Percentiles rank a stretch among this genome's conserved stretches.
These are phyloP conservation scores for Pythium dissotocum DNA, from an alignment of 352 stramenopile species.

Conservation along the genomic window DNA sequence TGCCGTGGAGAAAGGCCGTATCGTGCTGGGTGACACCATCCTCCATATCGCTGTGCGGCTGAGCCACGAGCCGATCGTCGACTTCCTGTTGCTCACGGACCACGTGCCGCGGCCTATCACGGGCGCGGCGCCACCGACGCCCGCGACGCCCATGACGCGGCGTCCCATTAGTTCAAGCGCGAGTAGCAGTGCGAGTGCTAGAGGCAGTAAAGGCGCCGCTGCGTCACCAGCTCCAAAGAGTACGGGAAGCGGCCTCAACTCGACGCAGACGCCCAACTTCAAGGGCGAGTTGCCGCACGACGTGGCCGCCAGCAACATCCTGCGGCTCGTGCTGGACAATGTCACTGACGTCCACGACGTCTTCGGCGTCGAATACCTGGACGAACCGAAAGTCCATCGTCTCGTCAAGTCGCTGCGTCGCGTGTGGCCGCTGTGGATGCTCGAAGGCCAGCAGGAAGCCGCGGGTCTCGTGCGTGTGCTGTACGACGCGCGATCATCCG, in stretches of 20 bases:
- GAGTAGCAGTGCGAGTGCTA: neutral
- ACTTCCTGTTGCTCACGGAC: conserved; percentile 69
- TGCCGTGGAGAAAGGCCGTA: conserved; percentile 49
- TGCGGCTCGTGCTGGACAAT: conserved; percentile 53
- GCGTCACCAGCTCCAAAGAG: conserved; percentile 4
- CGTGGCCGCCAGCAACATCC: conserved; percentile 33
- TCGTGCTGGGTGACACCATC: conserved; percentile 72
- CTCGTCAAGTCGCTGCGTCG: conserved; percentile 50
- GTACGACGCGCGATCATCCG: conserved; percentile 56
- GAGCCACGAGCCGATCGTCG: conserved; percentile 47
- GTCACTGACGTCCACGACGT: conserved; percentile 65
- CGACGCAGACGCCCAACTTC: conserved; percentile 63
- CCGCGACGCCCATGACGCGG: conserved; percentile 14
- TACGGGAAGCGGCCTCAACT: conserved; percentile 31
- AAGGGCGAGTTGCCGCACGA: conserved; percentile 57
- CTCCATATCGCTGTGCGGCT: conserved; percentile 71
- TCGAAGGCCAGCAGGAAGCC: conserved; percentile 60
- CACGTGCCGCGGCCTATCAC: conserved; percentile 20
- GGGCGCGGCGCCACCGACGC: neutral
- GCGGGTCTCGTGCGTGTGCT: conserved; percentile 64
- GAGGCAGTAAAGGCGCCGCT: neutral
- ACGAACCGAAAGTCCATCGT: conserved; percentile 67
- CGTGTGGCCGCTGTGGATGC: conserved; percentile 81
- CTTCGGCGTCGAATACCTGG: conserved; percentile 56
- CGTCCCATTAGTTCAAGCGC: neutral